phyloP scores from a whole-genome alignment of 202 grass and related monocot species.

The Saccharum hybrid region DNA sequence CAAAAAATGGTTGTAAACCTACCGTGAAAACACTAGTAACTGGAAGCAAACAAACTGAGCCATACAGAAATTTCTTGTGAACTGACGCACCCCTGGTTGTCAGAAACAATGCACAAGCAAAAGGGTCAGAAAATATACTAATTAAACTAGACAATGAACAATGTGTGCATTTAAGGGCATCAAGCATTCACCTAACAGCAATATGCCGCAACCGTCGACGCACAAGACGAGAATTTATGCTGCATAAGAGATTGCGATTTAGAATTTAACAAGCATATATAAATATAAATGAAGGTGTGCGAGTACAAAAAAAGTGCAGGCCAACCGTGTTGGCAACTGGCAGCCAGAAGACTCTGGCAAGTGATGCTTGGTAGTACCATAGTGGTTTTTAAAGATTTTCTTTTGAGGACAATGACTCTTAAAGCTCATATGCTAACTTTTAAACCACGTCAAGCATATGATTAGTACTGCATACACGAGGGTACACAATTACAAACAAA shows the following conservation, averaged over 20 bases:
- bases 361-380: slow-evolving; percentile 26
- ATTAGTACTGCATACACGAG: slow-evolving; percentile 19
- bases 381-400: slow-evolving; percentile 12
- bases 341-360: background rate
- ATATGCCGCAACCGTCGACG: slow-evolving; percentile 85
- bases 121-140: slow-evolving; percentile 36
- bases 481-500: background rate
- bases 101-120: slow-evolving; percentile 38
- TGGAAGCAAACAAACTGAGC: slow-evolving; percentile 82
- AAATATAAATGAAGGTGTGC: slow-evolving; percentile 3
- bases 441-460: slow-evolving; percentile 16
- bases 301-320: slow-evolving; percentile 15
- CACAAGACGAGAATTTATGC: slow-evolving; percentile 89
- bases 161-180: background rate
- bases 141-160: slow-evolving; percentile 12
- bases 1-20: slow-evolving; percentile 48
- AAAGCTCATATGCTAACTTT: slow-evolving; percentile 20
- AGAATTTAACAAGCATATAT: slow-evolving; percentile 23
- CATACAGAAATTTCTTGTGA: slow-evolving; percentile 92
- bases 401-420: slow-evolving; percentile 4
- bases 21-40: slow-evolving; percentile 79
- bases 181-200: slow-evolving; percentile 66
- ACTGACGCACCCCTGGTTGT: slow-evolving; percentile 75
- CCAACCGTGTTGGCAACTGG: slow-evolving; percentile 11
- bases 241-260: slow-evolving; percentile 52